A percentile compares a stretch with the other conserved stretches of the same genome.
phyloP scores from a whole-genome alignment of 148 eudicot species.

The Rhododendron griersonianum region DNA sequence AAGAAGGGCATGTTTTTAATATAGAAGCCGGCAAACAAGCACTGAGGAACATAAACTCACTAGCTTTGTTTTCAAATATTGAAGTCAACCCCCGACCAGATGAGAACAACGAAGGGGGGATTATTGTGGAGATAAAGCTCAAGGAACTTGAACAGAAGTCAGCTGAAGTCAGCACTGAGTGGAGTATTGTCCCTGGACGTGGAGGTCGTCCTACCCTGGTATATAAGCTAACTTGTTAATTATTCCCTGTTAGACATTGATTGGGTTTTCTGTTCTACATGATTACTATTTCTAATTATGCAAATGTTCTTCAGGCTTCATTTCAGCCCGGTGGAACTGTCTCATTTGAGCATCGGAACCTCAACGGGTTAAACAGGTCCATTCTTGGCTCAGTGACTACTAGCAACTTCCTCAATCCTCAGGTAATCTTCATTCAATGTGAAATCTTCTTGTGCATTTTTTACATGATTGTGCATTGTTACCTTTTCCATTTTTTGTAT shows the following conservation, averaged over 20 bases:
- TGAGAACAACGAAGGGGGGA: constrained; percentile 93
- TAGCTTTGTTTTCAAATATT: constrained; percentile 88
- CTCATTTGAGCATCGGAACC: constrained; percentile 89
- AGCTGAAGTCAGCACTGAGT: constrained; percentile 94
- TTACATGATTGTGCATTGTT: background rate
- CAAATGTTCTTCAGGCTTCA: constrained; percentile 64
- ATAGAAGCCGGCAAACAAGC: constrained; percentile 98
- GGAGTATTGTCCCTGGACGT: constrained; percentile 96
- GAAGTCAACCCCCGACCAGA: constrained; percentile 95
- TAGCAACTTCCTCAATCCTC: constrained; percentile 91
- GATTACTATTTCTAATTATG: background rate
- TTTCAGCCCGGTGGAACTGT: constrained; percentile 93
- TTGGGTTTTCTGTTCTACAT: background rate
- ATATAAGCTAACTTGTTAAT: constrained; percentile 12
- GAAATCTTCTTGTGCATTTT: background rate
- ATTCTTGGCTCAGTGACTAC: constrained; percentile 89
- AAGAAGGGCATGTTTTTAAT: constrained; percentile 74
- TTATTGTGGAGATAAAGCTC: constrained; percentile 90
- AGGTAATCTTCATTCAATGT: constrained; percentile 41
- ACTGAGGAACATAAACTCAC: constrained; percentile 79
- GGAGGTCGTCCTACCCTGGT: constrained; percentile 95
- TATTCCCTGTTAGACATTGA: background rate
- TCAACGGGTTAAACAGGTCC: constrained; percentile 85
- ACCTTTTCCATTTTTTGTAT: background rate
- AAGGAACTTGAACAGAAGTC: constrained; percentile 91